These are phyloP conservation scores for Kodamaea fukazawae DNA, from an alignment of 805 yeast species.

Conservation along the genomic window DNA sequence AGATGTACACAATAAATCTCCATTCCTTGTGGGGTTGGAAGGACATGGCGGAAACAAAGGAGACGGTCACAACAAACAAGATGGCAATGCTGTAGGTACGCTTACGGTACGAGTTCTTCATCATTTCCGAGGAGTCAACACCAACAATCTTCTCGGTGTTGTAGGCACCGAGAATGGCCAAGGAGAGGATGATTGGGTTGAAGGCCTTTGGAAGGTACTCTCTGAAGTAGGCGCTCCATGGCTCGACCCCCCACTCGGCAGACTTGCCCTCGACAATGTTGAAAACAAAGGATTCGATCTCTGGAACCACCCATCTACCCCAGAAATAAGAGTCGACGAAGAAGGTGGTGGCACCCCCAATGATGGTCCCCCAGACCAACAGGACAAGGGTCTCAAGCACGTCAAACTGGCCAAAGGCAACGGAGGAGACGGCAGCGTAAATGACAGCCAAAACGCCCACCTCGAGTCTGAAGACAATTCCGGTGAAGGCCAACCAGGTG, in stretches of 20 bases:
- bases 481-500: conserved; percentile 55
- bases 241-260: conserved; percentile 81
- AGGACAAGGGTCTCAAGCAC: conserved; percentile 35
- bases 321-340: conserved; percentile 76
- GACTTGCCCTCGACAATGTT: conserved; percentile 78
- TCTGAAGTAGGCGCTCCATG: conserved; percentile 64
- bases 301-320: conserved; percentile 64
- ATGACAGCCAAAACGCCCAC: conserved; percentile 52
- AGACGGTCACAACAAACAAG: conserved; percentile 48
- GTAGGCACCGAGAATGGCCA: no score
- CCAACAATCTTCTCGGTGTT: no score
- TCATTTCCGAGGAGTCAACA: no score
- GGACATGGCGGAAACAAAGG: conserved; percentile 65
- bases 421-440: conserved; percentile 45
- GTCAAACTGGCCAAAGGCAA: conserved; percentile 46
- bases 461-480: conserved; percentile 73
- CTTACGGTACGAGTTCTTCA: no score
- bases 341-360: conserved; percentile 50
- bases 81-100: conserved; percentile 17
- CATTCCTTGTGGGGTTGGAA: conserved; percentile 91
- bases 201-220: conserved; percentile 41
- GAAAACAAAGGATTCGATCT: conserved; percentile 65
- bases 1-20: conserved; percentile 78
- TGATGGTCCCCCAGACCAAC: conserved; percentile 47
- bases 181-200: conserved; percentile 23